Evolutionary conservation across 352 stramenopile species (phyloP).

Genomic region (Pythium periplocum): DNA sequence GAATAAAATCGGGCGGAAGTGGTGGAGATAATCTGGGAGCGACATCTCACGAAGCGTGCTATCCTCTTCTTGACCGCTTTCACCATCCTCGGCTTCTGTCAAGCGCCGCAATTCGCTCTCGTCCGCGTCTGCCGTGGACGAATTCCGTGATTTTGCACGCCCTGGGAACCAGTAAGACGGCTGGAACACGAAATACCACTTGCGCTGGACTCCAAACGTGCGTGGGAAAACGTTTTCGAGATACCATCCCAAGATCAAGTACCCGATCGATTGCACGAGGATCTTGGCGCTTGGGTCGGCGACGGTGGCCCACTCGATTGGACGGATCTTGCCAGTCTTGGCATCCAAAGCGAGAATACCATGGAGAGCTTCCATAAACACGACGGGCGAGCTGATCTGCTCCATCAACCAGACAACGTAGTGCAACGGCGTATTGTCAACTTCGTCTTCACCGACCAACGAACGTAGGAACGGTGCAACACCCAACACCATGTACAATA

Average conservation of each 20-base stretch:
- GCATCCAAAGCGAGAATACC: conserved; percentile 51
- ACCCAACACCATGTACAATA: conserved; percentile 60
- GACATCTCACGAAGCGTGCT: conserved; percentile 63
- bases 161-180: conserved; percentile 75
- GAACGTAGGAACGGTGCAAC: conserved; percentile 48
- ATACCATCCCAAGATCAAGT: conserved; percentile 91
- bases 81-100: background rate
- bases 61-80: conserved; percentile 20
- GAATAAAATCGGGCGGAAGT: conserved; percentile 53
- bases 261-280: conserved; percentile 77
- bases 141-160: background rate
- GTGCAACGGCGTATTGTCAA: conserved; percentile 28
- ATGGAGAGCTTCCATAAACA: conserved; percentile 63
- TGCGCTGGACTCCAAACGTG: conserved; percentile 86
- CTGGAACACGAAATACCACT: conserved; percentile 92
- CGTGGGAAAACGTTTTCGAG: conserved; percentile 91
- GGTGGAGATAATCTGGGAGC: conserved; percentile 45
- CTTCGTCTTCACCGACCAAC: conserved; percentile 38
- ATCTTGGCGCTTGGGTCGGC: conserved; percentile 54
- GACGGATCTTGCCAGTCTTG: conserved; percentile 22
- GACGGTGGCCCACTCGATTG: conserved; percentile 45
- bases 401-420: conserved; percentile 36
- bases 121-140: background rate
- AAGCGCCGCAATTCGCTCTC: conserved; percentile 2
- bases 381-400: conserved; percentile 52